Base-by-base conservation (phyloP, 176 grass and related monocot species). In the Musa schizocarpa region DNA sequence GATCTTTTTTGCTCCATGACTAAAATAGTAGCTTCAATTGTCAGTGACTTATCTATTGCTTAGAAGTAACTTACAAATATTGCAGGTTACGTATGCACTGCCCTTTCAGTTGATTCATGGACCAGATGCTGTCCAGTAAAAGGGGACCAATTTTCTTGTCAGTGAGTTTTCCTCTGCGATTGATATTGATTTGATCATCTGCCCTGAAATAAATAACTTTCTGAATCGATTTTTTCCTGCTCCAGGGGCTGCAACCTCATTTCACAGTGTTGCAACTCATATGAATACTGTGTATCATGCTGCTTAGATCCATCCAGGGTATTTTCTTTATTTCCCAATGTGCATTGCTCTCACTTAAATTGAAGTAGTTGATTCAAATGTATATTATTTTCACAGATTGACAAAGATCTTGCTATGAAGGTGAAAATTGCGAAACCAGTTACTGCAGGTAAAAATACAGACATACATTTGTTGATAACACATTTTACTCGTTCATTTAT, bases 201-300 rank as follows among this genome's bases (percentile, higher is more conserved):
- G 24, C 51, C 66, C 23, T 50, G 16, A 22, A 56, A 67, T 51
- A 50, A 70, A 64, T 65, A 21, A 78, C 71, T 81, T 56, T 67
- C 63, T 79, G 13, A 67, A 71, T 52, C 78, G 13, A 24, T 69
- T 53, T 69, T 53, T 24, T 52, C 51, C 69, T 78, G 63, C 58
- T 85, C 9, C 87, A 98, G 95, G 75, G 90, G 95, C 56, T 98
- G 95, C 84, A 84, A 91, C 56, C 82, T 82, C 78, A 82, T 75
- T 66, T 84, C 65, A 65, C 84, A 86, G 49, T 98, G 95, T 63
- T 98, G 95, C 82, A 84, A 94, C 63, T 87, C 95, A 56, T 94
- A 94, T 74, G 95, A 99, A 81, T 94, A 91, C 82, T 98, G 90
- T 65, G 90, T 99, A 67, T 99, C 95, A 23, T 99, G 95, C 86